These are phyloP conservation scores for Colletotrichum lindemuthianum DNA, from an alignment of 2,329 filamentous ascomycete genomes.

Conservation along the genomic window DNA sequence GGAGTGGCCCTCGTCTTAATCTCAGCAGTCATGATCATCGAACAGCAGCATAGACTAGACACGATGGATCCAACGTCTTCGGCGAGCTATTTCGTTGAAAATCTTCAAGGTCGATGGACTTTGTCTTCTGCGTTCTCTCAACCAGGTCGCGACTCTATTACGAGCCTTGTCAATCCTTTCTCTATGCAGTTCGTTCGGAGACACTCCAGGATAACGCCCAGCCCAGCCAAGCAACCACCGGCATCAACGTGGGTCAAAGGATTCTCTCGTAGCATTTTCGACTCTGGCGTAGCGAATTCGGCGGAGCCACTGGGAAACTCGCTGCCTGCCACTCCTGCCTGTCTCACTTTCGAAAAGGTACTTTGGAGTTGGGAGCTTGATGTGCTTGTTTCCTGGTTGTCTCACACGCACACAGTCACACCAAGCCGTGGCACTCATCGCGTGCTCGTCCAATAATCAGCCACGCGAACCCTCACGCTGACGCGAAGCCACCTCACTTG, in stretches of 20 bases:
- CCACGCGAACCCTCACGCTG: not conserved
- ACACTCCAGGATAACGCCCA: constrained; percentile 5
- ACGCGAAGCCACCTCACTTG: constrained; percentile 13
- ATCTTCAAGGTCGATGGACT: no score
- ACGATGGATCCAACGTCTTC: constrained; percentile 14
- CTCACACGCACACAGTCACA: constrained; percentile 1
- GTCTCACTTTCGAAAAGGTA: not conserved
- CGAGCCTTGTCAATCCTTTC: constrained; percentile 10
- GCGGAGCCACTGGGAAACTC: not conserved
- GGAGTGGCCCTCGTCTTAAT: no score
- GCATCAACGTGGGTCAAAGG: constrained; percentile 21
- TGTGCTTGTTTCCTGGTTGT: not conserved
- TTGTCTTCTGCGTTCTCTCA: no score
- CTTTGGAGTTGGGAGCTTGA: constrained; percentile 13
- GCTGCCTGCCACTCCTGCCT: not conserved
- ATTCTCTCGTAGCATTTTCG: not conserved
- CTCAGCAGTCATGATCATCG: no score
- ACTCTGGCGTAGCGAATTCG: no score
- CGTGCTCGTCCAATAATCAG: constrained; percentile 8
- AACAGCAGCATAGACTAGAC: no score
- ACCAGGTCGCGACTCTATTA: not conserved
- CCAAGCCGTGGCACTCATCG: not conserved
- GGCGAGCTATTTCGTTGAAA: no score
- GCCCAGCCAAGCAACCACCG: constrained; percentile 15
- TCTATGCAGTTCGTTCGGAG: not conserved